Evolutionary conservation across 2,329 filamentous ascomycete species (phyloP), one percentile per base, ranked within the genome.

Genomic region (Ambrosiella cleistominuta): DNA sequence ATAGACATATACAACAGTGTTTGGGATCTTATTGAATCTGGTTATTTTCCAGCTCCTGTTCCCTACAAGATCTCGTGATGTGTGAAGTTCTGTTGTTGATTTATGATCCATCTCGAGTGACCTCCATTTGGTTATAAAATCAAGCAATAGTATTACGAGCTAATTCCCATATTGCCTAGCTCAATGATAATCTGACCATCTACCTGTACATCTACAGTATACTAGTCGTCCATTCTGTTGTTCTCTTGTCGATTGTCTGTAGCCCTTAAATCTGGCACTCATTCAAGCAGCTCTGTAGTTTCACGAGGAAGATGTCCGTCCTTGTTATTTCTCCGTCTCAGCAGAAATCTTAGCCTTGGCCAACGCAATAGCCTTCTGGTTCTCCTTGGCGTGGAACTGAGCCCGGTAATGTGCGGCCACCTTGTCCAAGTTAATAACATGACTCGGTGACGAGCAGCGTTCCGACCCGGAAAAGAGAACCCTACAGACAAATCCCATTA

Each of bases 381-480:
- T 77, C 68, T 80, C 77, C 60, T 78, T 75, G 60, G 74, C 73
- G 57, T 75, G 64, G 63, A 80, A 73, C 68, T 76, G 68, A 66
- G 76, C 71, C 64, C 70, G 70, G 70, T 78, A 81, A 69, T 81
- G 79, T 66, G 75, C 77, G 13, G 79, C 72, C 36, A 80, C 71
- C 63, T 77, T 70, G 66, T 79, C 76, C 52, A 82, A 67, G 67
- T 78, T 78, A 63, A 71, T 66, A 36, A 45, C 58, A 27, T 44
- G 45, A 40, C 59, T 60, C 36, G 59, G 59, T 19, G 59, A 54
- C 13, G 57, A 50, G 36, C 55, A 57, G 13, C 59, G 56, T 62
- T 72, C 69, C 64, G 78, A 75, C 45, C 79, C 79, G 36, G 79
- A 78, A 35, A 75, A 75, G 15, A 81, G 71, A 67, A 77, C 79